phyloP scores from a whole-genome alignment of 257 asterid genomes.

The Oldenlandia corymbosa region DNA sequence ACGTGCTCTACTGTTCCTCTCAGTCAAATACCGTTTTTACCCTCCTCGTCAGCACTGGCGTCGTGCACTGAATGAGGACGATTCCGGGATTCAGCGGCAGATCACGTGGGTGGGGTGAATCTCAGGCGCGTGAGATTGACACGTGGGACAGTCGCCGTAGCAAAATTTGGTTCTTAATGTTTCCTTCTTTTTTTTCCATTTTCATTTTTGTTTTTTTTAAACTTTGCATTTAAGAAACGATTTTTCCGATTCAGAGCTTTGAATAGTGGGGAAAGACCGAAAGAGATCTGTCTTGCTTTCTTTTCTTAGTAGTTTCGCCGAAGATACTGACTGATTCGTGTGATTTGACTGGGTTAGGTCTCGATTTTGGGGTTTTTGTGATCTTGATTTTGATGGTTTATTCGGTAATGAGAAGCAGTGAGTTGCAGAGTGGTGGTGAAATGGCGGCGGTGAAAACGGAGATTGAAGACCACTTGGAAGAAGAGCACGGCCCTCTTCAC shows the following conservation, averaged over 20 bases:
- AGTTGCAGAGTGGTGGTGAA: constrained; percentile 25
- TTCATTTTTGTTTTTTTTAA: background rate
- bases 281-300: constrained; percentile 14
- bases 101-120: background rate
- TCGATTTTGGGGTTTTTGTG: background rate
- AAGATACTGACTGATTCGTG: background rate
- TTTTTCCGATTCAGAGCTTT: background rate
- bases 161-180: background rate
- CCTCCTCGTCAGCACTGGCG: background rate
- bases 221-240: background rate
- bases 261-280: background rate
- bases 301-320: background rate
- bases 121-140: background rate
- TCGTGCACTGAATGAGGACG: background rate
- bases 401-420: constrained; percentile 29
- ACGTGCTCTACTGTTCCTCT: background rate
- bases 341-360: constrained; percentile 14
- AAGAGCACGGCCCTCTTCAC: constrained; percentile 32
- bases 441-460: constrained; percentile 37
- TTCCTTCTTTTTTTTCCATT: background rate
- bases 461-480: constrained; percentile 40
- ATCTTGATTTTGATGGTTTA: constrained; percentile 29
- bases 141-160: constrained; percentile 20
- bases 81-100: background rate
- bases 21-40: background rate